Evolutionary conservation across 257 asterid genomes (phyloP), one percentile per base, ranked within the genome.

Genomic region (Lithospermum erythrorhizon): DNA sequence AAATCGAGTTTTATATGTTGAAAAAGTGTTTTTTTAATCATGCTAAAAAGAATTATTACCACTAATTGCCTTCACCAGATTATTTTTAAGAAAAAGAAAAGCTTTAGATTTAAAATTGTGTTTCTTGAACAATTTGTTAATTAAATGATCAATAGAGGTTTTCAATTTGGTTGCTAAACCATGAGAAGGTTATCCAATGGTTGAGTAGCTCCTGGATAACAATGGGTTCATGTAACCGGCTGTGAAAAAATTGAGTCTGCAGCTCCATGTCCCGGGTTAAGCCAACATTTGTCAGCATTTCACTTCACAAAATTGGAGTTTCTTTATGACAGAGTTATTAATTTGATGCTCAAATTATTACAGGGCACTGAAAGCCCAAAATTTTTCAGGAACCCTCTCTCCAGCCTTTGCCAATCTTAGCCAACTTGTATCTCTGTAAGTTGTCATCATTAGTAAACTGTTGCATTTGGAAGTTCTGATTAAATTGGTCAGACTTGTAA

Each of bases 351-450:
- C 61, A 47, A 35, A 30, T 23, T 68, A 58, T 62, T 71, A 70
- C 83, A 91, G 98, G 75, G 85, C 94, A 70, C 70, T 91, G 84
- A 91, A 87, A 77, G 81, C 75, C n/a, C 96, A 85, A 72, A 91
- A 91, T 68, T 66, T 82, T 45, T 78, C 98, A 0, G 95, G 90
- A 72, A 62, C 21, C 37, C 72, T 91, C 53, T 90, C 98, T 25
- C 79, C 81, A 1, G 94, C 78, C 62, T 87, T 91, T 25, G 77
- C 90, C 56, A 81, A 71, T 76, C 83, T 91, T 70, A 93, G 75
- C 58, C 83, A 91, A 70, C 95, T 91, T 64, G 65, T 72, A 47
- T 70, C 41, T 66, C 80, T 91, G 98, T 91, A 66, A 83, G 98
- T 66, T 32, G 41, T 65, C 55, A 13, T 9, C 20, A 23, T 49